phyloP scores from a whole-genome alignment of 345 rosid genomes.

The Camelina hispida region DNA sequence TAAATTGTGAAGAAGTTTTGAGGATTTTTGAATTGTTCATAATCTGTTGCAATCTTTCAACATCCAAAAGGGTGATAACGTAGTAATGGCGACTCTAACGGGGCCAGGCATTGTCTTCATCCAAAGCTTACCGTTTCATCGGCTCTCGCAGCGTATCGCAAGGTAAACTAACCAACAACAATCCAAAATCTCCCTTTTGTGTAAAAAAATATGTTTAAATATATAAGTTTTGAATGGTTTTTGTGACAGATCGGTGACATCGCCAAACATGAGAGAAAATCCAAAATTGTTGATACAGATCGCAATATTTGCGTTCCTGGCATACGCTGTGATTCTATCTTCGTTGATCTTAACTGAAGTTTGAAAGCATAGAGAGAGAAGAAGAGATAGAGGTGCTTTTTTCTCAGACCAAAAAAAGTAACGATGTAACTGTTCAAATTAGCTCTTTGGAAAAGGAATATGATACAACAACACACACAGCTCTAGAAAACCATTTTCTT shows the following conservation, averaged over 20 bases:
- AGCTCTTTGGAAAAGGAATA: slow-evolving; percentile 24
- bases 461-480: neutral
- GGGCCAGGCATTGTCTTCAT: slow-evolving; percentile 99
- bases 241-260: slow-evolving; percentile 84
- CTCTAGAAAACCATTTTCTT: neutral
- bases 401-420: slow-evolving; percentile 20
- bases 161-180: slow-evolving; percentile 50
- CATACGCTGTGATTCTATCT: slow-evolving; percentile 92
- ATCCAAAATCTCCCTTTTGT: slow-evolving; percentile 1
- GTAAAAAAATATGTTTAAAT: neutral
- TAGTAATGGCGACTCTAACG: slow-evolving; percentile 76
- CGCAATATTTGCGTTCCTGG: slow-evolving; percentile 85
- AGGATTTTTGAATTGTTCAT: slow-evolving; percentile 2
- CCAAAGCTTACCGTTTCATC: slow-evolving; percentile 89
- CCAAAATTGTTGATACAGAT: slow-evolving; percentile 85
- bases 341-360: slow-evolving; percentile 92
- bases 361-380: slow-evolving; percentile 43
- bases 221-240: neutral
- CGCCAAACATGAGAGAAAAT: slow-evolving; percentile 98
- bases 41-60: slow-evolving; percentile 10
- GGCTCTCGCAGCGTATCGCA: slow-evolving; percentile 89
- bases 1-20: neutral
- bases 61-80: slow-evolving; percentile 74
- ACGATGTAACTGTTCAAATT: slow-evolving; percentile 21
- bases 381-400: neutral